Evolutionary conservation across 257 asterid genomes (phyloP).

Genomic region (Solanum sitiens): DNA sequence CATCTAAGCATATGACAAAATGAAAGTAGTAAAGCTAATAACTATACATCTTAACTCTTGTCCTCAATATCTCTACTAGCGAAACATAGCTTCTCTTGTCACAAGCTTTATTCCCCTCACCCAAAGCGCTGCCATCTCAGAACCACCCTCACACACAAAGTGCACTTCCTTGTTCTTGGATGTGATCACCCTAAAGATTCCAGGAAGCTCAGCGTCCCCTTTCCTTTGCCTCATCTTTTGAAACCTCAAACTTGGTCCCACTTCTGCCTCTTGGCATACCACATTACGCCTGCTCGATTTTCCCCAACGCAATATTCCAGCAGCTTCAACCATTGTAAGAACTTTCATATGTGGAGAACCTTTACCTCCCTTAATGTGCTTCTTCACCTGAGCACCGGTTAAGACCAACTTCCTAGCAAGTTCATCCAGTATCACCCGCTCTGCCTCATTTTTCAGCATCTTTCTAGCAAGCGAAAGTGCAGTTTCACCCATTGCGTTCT

Average conservation of each 20-base stretch:
- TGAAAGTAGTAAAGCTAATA: background rate
- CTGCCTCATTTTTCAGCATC: slow-evolving; percentile 23
- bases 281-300: slow-evolving; percentile 53
- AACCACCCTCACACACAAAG: slow-evolving; percentile 65
- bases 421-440: slow-evolving; percentile 38
- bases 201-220: slow-evolving; percentile 40
- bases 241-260: slow-evolving; percentile 52
- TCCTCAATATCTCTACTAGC: background rate
- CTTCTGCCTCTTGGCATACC: slow-evolving; percentile 41
- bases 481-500: slow-evolving; percentile 50
- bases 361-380: slow-evolving; percentile 76
- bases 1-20: slow-evolving; percentile 3
- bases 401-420: slow-evolving; percentile 49
- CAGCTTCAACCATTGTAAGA: slow-evolving; percentile 32
- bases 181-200: slow-evolving; percentile 58
- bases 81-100: slow-evolving; percentile 15
- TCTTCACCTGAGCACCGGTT: slow-evolving; percentile 32
- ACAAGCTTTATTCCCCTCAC: slow-evolving; percentile 36
- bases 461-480: slow-evolving; percentile 49
- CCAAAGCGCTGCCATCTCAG: slow-evolving; percentile 43
- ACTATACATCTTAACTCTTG: slow-evolving; percentile 2
- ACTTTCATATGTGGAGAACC: slow-evolving; percentile 59
- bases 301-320: slow-evolving; percentile 63
- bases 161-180: slow-evolving; percentile 58
- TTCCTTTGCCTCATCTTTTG: slow-evolving; percentile 35